A percentile compares a stretch with the other conserved stretches of the same genome.
These are phyloP conservation scores for Citrullus mucosospermus DNA, from an alignment of 306 rosid species.

Conservation along the genomic window DNA sequence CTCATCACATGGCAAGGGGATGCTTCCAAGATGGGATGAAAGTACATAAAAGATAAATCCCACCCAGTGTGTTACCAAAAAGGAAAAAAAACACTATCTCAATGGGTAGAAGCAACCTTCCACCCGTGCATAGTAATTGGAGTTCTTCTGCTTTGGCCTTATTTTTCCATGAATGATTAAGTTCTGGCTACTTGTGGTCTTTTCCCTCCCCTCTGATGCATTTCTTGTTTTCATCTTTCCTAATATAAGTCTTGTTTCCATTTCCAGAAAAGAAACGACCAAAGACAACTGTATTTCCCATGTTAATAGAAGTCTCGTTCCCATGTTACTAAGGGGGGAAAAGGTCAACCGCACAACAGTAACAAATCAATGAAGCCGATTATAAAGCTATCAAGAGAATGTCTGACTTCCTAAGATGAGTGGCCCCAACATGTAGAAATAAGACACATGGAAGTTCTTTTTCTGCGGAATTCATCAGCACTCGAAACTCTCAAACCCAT, in stretches of 20 bases:
- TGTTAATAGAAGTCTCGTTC: not conserved
- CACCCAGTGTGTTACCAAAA: too few relatives aligned
- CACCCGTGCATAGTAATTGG: not conserved
- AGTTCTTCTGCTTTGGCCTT: not conserved
- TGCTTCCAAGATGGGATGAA: not conserved
- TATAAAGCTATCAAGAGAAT: not conserved
- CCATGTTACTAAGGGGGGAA: not conserved
- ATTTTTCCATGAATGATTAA: not conserved
- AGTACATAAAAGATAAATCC: too few relatives aligned
- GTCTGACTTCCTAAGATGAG: not conserved
- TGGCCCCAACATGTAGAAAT: not conserved
- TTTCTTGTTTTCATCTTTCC: not conserved
- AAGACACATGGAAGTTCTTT: not conserved
- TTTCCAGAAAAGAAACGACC: not conserved
- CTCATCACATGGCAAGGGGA: not conserved
- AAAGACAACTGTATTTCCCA: not conserved
- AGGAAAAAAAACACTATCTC: too few relatives aligned
- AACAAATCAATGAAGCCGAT: not conserved
- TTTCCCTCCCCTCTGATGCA: not conserved
- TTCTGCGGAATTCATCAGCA: not conserved
- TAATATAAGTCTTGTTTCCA: not conserved
- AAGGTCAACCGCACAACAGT: not conserved
- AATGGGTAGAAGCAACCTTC: not conserved
- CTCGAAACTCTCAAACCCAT: not conserved
- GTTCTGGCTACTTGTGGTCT: not conserved